Evolutionary conservation across 345 rosid genomes (phyloP), one percentile per base, ranked within the genome.

Genomic region (Boechera retrofracta): DNA sequence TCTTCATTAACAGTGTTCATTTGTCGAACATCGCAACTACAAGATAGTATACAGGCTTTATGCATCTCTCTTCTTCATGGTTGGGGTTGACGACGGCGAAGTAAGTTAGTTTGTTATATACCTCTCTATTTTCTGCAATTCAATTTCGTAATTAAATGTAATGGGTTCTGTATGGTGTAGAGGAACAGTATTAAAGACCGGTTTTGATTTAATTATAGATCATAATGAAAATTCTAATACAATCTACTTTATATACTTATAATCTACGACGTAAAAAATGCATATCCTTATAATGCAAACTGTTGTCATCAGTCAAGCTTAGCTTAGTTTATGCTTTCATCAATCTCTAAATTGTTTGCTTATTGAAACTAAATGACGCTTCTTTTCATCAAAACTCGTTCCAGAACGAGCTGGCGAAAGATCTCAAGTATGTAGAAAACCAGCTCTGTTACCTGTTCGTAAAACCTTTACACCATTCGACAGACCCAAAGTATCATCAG

Each of bases 21-120:
- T 92, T 72, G 99, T 92, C 7, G 99, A 91, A 88, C 99, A 92
- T 82, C 97, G 99, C 66, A 95, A 89, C 80, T 89, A 92, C 91
- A 95, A 95, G 83, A 91, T 92, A 49, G 97, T 95, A 16, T 95
- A 95, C 77, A 83, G 97, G 74, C 94, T 96, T 45, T 95, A 95
- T 42, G 99, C 98, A 3, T 95, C 98, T 12, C 85, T 96, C 31
- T 96, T 96, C 80, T 92, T 96, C 89, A 78, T 96, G 82, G 97
- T 93, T 67, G 98, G 99, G 6, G 98, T 96, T 38, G 99, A 92
- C 79, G 88, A 91, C 51, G 97, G 91, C 66, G 98, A 95, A 83
- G 98, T 92, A 86, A 81, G 87, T 66, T 62, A 2, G 13, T 45
- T 51, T 21, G 28, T 26, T 53, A 42, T 10, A 41, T n/a, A 52